Base-by-base conservation (phyloP, 1,284 basidiomycete species). In the Cystobasidium pallidum region DNA sequence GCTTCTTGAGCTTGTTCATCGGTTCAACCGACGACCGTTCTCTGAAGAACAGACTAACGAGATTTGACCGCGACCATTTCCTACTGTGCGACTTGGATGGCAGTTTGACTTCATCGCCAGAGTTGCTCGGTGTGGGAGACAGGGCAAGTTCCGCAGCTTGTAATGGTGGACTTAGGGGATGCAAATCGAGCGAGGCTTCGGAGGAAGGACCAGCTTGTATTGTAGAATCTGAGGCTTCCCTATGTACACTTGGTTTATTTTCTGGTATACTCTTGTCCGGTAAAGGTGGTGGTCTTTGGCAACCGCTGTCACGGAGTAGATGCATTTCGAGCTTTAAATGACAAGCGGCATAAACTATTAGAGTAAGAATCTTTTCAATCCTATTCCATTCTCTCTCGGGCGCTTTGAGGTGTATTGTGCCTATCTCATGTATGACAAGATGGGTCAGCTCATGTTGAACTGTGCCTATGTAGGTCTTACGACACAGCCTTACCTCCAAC, bases 291-390 rank as follows among this genome's bases (percentile, higher is more conserved):
- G 62, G 62, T 34, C 62, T 19, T 3, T 43, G 45, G 43, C 45
- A 64, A 10, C 62, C 62, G 39, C 62, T 49, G 30, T 64, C 62
- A 1, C 62, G 24, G 7, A 64, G 62, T 8, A 64, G 28, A 21
- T 64, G 62, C 43, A 51, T 51, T 21, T 64, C 62, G 24, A 64
- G 62, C 62, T 64, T 64, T n/a, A 64, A 41, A 64, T 64, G 62
- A 39, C 62, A 64, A 30, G 62, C 62, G 30, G 62, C 62, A 28
- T 64, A 64, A 13, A 64, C 45, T 39, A 64, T 26, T 19, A 64
- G 45, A 7, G 62, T 41, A 6, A 64, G 47, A 3, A 64, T 64
- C 62, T 64, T 64, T 51, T 64, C 62, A 28, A 64, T 64, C 17
- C 62, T 47, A 28, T 64, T 64, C 62, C 62, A 64, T 36, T 64